Base-by-base conservation (phyloP, 495 filamentous ascomycete genomes). In the Hypoxylon lenormandii region DNA sequence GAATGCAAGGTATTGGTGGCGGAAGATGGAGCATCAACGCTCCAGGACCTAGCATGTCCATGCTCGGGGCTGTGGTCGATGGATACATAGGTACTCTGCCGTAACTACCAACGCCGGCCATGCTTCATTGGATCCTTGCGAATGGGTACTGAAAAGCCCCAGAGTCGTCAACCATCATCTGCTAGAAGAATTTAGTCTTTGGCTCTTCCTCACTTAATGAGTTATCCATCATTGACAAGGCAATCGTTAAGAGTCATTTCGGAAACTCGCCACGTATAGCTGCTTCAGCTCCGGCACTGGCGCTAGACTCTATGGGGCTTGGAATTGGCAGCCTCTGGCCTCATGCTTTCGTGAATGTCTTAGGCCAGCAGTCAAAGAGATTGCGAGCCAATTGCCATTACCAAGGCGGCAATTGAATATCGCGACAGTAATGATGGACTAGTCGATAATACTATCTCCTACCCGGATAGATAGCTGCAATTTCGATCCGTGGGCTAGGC, bases 1-100 rank as follows among this genome's bases (percentile, higher is more conserved):
- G 80, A 7, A 68, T 84, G 28, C 76, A 79, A 54, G 80, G 73
- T 15, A 37, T 81, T n/a, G 83, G 85, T 10, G 84, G 85, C 1
- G 80, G 77, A 5, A 83, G 79, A 6, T 86, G 57, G 16, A 53
- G 61, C 8, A 0, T 57, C 10, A 33, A 51, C 0, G 54, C 56
- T 23, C 42, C 30, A 42, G 53, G 66, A 3, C n/a, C 42, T 5
- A 66, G 60, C 64, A 61, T 42, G 6, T 72, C 47, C 26, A 81
- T 77, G 76, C 57, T 54, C 26, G 72, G 64, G 1, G 76, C 76
- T 0, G 68, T 78, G 0, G 70, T 60, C 12, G 72, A 76, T 3
- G 83, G 83, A 0, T 84, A 82, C 37, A 76, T 3, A 82, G 83
- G 0, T 84, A 82, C 37, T 66, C 80, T 0, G 67, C 78, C 8